Base-by-base conservation (phyloP, 2,329 filamentous ascomycete genomes). In the Trichoderma koningii region DNA sequence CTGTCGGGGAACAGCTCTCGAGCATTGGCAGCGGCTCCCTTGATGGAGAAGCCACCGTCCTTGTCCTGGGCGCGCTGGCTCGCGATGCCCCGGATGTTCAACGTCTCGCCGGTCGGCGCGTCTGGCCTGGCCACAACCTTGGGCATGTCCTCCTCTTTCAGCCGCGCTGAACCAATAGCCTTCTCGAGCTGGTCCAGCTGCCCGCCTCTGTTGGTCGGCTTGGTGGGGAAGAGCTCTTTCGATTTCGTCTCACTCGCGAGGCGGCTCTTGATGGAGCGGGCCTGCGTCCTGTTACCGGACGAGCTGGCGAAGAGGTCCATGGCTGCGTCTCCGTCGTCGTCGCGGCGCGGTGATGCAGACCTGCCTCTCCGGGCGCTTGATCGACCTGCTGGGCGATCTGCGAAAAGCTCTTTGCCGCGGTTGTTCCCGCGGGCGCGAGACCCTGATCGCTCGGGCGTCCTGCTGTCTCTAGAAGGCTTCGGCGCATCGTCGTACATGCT, bases 401-500 rank as follows among this genome's bases (percentile, higher is more conserved):
- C 82, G 70, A 92, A 91, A 6, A 92, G 80, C 73, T 92, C 90
- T 71, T 84, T 88, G 59, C 80, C 80, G 14, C 77, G 76, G 67
- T 85, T 86, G 12, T 45, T 44, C 47, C 75, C 74, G 4, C 70
- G 68, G 4, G 74, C 68, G 34, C 73, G 73, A 7, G 75, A 74
- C 7, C 70, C 70, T 21, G 68, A 66, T 4, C 70, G 72, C 19
- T 76, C 76, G 9, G 73, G 74, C 42, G 71, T 62, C 21, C 68
- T 68, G 56, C 72, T 69, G 55, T 70, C 69, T n/a, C 61, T 68
- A 41, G 72, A 56, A 2, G 71, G 64, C 10, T 74, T 77, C 23
- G 80, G 77, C 17, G 77, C 85, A 71, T 96, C 92, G 69, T 95
- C 92, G 76, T 96, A 96, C 81, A 97, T 89, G 71, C 86, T 90